Base-by-base conservation (phyloP, 352 stramenopile genomes). In the Blastocystis sp. region DNA sequence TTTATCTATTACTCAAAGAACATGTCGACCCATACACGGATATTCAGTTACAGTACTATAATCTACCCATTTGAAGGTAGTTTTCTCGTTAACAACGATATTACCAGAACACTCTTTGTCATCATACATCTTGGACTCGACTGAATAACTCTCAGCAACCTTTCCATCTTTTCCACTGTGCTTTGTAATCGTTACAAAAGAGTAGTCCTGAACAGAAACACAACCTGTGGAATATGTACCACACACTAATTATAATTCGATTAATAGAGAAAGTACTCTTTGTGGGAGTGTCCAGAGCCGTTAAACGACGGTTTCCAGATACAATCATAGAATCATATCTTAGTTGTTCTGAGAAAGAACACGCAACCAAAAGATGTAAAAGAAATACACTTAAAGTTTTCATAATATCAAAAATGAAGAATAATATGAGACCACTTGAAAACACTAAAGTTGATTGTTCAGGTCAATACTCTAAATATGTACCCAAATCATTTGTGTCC, bases 161-260 rank as follows among this genome's bases (percentile, higher is more conserved):
- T 53, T 15, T 19, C 33, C 62, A 24, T 56, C 40, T 27, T 53
- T 62, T 60, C 70, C 70, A n/a, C 30, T 81, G n/a, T 48, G 33
- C 42, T 40, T 33, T 9, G 54, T 42, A 27, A 56, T 37, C 6
- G 40, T n/a, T 22, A n/a, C 42, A 22, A 42, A 62, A 3, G 37
- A 81, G 30, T 81, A 48, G 1, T 30, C n/a, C 3, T 37, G 15
- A 3, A 27, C 27, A 59, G 37, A 2, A 40, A 11, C 6, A 51
- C 70, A 81, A 0, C 22, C n/a, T 24, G 6, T 66, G 15, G 51
- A 40, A 30, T 40, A 81, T 27, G 37, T 62, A 24, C 70, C 70
- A 81, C 70, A 81, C 24, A 51, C 70, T 81, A 81, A 60, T 48
- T 7, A n/a, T 51, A 24, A 81, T 35, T 24, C 19, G 19, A 42